Base-by-base conservation (phyloP, 495 filamentous ascomycete species). In the Annulohypoxylon bovei region DNA sequence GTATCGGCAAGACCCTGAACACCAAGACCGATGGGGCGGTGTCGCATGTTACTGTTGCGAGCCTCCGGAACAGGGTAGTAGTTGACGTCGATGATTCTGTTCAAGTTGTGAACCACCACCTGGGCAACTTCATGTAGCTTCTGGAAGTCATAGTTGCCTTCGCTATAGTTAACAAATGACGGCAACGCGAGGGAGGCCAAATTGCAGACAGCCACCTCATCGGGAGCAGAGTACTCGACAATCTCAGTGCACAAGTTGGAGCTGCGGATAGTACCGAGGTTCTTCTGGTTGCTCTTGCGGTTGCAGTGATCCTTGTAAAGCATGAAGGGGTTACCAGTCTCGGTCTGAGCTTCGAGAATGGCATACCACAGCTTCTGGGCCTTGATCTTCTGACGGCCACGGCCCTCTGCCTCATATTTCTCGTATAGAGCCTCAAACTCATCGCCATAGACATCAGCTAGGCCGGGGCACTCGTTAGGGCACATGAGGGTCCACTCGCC, bases 281-380 rank as follows among this genome's bases (percentile, higher is more conserved):
- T 99, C 90, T 98, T 97, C 82, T 99, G 95, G 88, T 99, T 99
- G 86, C 94, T 97, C 89, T 99, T 99, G 74, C 89, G 88, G 86
- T 99, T 99, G 87, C 92, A 95, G 71, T 91, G 88, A 81, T 99
- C 95, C 85, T 99, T 99, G 90, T 99, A 99, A 60, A 97, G 89
- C 92, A 99, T 98, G 85, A 96, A 99, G 47, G 95, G 95, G 82
- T 97, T 97, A 63, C 95, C 95, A 40, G 95, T 99, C 88, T 99
- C 95, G 30, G 94, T 97, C 84, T 99, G 95, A 62, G 96, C 91
- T 81, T 99, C 95, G 40, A 99, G 88, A 67, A 99, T 97, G 58
- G 93, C 92, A 79, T 97, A 97, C 95, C 95, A 99, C 52, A 99
- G 91, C 86, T 98, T 98, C 85, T 99, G 95, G 52, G 95, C 95